A percentile compares a stretch with the other conserved stretches of the same genome.
Evolutionary conservation across 768 basidiomycete genomes (phyloP).

Genomic region (Hygrophorus russula): DNA sequence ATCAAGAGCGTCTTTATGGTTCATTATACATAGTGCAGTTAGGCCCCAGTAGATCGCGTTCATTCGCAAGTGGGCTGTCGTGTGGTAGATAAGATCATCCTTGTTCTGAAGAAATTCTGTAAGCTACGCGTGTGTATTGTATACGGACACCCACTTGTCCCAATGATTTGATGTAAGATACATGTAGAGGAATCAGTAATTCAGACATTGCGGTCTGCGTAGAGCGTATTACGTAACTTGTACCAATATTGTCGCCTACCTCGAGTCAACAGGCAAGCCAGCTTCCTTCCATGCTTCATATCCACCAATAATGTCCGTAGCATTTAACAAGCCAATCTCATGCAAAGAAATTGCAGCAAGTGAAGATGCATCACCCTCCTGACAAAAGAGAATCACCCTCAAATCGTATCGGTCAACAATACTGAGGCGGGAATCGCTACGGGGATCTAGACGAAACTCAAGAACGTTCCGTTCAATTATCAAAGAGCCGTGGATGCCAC

Average conservation of each 20-base stretch:
- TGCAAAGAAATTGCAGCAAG: conserved; percentile 62
- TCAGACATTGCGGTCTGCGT: conserved; percentile 5
- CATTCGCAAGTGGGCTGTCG: conserved; percentile 87
- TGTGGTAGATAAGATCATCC: conserved; percentile 79
- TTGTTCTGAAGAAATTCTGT: conserved; percentile 37
- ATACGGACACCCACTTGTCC: conserved; percentile 38
- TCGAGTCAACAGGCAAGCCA: conserved; percentile 53
- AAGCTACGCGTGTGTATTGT: not conserved
- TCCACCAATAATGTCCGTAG: conserved; percentile 72
- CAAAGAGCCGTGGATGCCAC: conserved; percentile 56
- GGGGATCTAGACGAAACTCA: conserved; percentile 75
- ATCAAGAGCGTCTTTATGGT: conserved; percentile 64
- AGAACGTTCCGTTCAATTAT: conserved; percentile 67
- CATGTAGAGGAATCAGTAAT: conserved; percentile 45
- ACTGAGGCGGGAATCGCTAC: conserved; percentile 41
- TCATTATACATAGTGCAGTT: conserved; percentile 78
- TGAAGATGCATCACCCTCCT: conserved; percentile 64
- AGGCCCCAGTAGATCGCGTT: conserved; percentile 98
- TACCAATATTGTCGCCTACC: no score
- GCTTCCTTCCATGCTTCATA: conserved; percentile 61
- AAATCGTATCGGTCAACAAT: conserved; percentile 72
- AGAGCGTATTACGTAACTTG: conserved; percentile 1
- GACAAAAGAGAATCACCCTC: conserved; percentile 62
- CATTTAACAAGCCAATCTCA: conserved; percentile 58
- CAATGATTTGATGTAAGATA: conserved; percentile 65